Percentiles rank a stretch among this genome's conserved stretches.
Evolutionary conservation across 768 basidiomycete species (phyloP).

Genomic region (Mycena alexandri): DNA sequence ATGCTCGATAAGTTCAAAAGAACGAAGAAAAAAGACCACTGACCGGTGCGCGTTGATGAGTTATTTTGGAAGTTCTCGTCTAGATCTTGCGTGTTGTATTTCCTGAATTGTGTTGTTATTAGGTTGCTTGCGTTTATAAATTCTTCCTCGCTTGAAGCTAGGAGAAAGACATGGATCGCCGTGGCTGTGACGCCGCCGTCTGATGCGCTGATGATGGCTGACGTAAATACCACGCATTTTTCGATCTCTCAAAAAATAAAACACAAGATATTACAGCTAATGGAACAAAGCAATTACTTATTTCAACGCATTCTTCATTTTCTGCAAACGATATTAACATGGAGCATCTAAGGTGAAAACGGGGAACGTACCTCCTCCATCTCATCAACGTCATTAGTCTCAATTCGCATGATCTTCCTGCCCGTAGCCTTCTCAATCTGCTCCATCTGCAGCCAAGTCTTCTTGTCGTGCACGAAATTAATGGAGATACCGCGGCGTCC

Average conservation of each 20-base stretch:
- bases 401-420: slow-evolving; percentile 85
- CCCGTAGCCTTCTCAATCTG: slow-evolving; percentile 85
- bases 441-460: slow-evolving; percentile 91
- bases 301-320: slow-evolving; percentile 87
- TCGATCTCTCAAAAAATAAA: slow-evolving; percentile 21
- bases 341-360: slow-evolving; percentile 10
- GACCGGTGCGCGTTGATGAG: too few relatives aligned
- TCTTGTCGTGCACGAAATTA: slow-evolving; percentile 94
- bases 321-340: slow-evolving; percentile 53
- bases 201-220: too few relatives aligned
- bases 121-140: too few relatives aligned
- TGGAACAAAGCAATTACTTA: slow-evolving; percentile 58
- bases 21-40: too few relatives aligned
- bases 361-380: slow-evolving; percentile 86
- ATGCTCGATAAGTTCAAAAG: too few relatives aligned
- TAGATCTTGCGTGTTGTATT: too few relatives aligned
- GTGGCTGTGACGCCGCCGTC: too few relatives aligned
- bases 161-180: too few relatives aligned
- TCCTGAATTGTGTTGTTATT: too few relatives aligned
- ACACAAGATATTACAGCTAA: slow-evolving; percentile 35
- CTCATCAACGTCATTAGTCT: slow-evolving; percentile 90
- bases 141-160: too few relatives aligned
- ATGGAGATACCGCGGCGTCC: slow-evolving; percentile 97
- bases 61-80: too few relatives aligned
- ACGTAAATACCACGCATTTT: too few relatives aligned